These are phyloP conservation scores for Delphinella strobiligena DNA, from an alignment of 2,329 filamentous ascomycete species.

Conservation along the genomic window DNA sequence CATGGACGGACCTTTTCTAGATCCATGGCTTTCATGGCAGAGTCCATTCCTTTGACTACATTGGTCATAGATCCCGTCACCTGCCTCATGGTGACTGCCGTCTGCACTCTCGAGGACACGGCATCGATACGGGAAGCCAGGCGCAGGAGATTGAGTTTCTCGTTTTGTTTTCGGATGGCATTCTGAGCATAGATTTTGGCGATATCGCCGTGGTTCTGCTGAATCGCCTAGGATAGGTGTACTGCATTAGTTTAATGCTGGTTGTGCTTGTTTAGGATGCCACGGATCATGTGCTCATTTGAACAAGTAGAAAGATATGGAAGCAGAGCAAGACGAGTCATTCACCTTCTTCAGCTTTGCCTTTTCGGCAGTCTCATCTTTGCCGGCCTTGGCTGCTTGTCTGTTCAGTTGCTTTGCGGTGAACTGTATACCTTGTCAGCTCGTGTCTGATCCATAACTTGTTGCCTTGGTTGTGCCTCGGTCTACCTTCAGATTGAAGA, in stretches of 20 bases:
- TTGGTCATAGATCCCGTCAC: conserved; percentile 51
- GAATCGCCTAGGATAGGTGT: conserved; percentile 51
- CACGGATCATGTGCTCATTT: too few relatives aligned
- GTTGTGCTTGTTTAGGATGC: too few relatives aligned
- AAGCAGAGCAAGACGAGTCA: too few relatives aligned
- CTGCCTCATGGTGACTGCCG: conserved; percentile 50
- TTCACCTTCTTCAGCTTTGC: conserved; percentile 50
- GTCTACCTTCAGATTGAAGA: conserved; percentile 49
- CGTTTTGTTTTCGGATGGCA: conserved; percentile 51
- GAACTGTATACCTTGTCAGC: conserved; percentile 30
- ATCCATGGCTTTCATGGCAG: conserved; percentile 52
- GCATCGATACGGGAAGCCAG: conserved; percentile 48
- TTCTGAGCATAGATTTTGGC: conserved; percentile 53
- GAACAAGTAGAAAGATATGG: too few relatives aligned
- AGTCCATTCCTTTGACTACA: conserved; percentile 49
- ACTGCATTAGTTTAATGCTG: too few relatives aligned
- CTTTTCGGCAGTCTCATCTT: conserved; percentile 49
- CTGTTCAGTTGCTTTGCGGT: conserved; percentile 52
- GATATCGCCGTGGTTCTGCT: conserved; percentile 47
- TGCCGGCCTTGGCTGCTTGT: conserved; percentile 48
- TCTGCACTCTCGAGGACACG: conserved; percentile 48
- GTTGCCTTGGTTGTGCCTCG: neutral
- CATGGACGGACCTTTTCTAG: conserved; percentile 42
- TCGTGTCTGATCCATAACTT: neutral
- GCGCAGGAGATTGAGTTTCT: conserved; percentile 47